A percentile compares a stretch with the other conserved stretches of the same genome.
Conservation (phyloP, 345 rosid species). For the Rhodomyrtus tomentosa region DNA sequence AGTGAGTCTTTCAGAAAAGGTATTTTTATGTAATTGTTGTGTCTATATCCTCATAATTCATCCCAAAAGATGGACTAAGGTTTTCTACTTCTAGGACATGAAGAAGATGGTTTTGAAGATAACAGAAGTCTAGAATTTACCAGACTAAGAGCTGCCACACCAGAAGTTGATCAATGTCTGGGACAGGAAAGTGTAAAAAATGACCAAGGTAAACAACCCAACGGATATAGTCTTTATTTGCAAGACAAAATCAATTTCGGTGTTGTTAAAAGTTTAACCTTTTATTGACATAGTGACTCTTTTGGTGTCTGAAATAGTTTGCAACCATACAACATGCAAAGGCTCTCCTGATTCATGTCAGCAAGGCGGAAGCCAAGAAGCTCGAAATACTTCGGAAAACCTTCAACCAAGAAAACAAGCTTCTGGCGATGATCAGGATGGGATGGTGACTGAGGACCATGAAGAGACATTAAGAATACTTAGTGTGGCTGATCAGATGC, state of each 20-base stretch:
- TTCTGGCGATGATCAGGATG: neutral
- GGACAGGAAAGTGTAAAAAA: slow-evolving; percentile 9
- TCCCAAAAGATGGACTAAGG: neutral
- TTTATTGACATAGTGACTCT: slow-evolving; percentile 4
- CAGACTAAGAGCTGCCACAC: slow-evolving; percentile 2
- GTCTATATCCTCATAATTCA: neutral
- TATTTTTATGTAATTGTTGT: neutral
- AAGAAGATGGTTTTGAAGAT: slow-evolving; percentile 15
- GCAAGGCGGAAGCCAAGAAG: neutral
- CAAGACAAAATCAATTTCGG: neutral
- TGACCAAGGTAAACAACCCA: slow-evolving; percentile 22
- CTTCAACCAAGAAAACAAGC: neutral
- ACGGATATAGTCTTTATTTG: neutral
- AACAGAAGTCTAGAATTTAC: slow-evolving; percentile 9
- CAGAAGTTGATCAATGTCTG: slow-evolving; percentile 5
- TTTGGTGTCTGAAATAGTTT: slow-evolving; percentile 16
- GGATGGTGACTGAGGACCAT: neutral
- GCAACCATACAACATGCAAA: slow-evolving; percentile 6
- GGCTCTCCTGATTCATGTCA: slow-evolving; percentile 10
- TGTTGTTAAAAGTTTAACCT: neutral
- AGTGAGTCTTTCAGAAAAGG: slow-evolving; percentile 8
- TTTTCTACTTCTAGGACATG: slow-evolving; percentile 12
- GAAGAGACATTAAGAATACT: neutral
- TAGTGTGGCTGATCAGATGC: neutral
- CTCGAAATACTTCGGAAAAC: neutral